These are phyloP conservation scores for Plasmodium adleri DNA, from an alignment of 169 alveolate species.

Conservation along the genomic window DNA sequence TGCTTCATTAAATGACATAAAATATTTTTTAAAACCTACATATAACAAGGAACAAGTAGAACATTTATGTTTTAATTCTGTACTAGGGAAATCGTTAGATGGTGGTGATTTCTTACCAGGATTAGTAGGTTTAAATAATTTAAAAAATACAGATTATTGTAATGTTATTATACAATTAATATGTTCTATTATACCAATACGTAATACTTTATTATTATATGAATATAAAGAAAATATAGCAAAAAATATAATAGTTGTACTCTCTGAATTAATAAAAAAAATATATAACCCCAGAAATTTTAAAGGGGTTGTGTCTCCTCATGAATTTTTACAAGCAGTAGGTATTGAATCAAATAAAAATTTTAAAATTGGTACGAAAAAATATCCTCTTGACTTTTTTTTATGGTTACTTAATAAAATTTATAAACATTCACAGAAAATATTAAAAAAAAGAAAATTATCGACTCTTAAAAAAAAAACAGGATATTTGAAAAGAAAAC, in stretches of 20 bases:
- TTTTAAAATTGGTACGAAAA: conserved; percentile 91
- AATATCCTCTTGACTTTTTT: conserved; percentile 95
- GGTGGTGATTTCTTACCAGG: conserved; percentile 97
- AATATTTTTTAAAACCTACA: conserved; percentile 86
- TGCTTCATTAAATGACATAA: conserved; percentile 95
- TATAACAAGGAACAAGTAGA: conserved; percentile 87
- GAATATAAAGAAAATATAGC: conserved; percentile 82
- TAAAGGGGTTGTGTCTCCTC: conserved; percentile 98
- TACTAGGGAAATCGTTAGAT: conserved; percentile 94
- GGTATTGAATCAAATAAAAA: conserved; percentile 84
- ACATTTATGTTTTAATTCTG: conserved; percentile 76
- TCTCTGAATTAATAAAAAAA: conserved; percentile 95
- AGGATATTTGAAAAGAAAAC: neutral
- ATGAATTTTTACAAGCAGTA: conserved; percentile 94
- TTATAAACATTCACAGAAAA: conserved; percentile 79
- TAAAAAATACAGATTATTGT: conserved; percentile 96
- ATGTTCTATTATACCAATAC: conserved; percentile 78
- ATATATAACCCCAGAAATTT: conserved; percentile 97
- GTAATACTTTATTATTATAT: conserved; percentile 79
- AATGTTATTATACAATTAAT: conserved; percentile 95
- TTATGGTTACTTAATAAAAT: conserved; percentile 93
- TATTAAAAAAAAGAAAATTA: conserved; percentile 1
- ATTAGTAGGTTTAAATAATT: conserved; percentile 95
- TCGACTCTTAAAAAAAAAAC: neutral
- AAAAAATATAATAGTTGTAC: conserved; percentile 91